Evolutionary conservation across 768 basidiomycete species (phyloP).

Genomic region (Termitomyces bulborhizus): DNA sequence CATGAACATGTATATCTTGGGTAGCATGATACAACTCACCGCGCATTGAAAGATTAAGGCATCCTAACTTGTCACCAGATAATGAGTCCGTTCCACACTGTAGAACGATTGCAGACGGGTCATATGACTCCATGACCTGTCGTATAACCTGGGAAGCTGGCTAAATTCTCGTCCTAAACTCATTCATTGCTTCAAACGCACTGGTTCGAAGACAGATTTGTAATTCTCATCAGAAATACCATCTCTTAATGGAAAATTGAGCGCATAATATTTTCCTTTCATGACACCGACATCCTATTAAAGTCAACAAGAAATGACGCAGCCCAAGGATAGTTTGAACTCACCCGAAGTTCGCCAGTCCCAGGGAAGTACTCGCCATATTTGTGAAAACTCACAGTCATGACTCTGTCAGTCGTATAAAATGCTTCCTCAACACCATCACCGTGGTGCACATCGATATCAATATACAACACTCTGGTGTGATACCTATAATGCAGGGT

Average conservation of each 20-base stretch:
- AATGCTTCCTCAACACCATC: slow-evolving; percentile 99
- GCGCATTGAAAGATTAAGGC: slow-evolving; percentile 94
- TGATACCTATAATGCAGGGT: slow-evolving; percentile 60
- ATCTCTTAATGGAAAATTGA: slow-evolving; percentile 93
- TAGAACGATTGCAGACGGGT: slow-evolving; percentile 90
- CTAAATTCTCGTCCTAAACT: not conserved
- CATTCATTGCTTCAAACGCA: slow-evolving; percentile 29
- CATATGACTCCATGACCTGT: slow-evolving; percentile 91
- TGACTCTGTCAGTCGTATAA: slow-evolving; percentile 97
- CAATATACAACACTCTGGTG: slow-evolving; percentile 91
- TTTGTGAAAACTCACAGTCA: slow-evolving; percentile 98
- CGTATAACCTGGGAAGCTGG: slow-evolving; percentile 64
- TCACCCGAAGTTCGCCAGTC: slow-evolving; percentile 90
- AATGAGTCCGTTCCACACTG: slow-evolving; percentile 98
- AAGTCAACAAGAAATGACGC: slow-evolving; percentile 5
- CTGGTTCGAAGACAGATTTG: slow-evolving; percentile 92
- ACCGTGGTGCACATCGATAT: slow-evolving; percentile 98
- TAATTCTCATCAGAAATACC: slow-evolving; percentile 96
- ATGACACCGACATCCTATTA: slow-evolving; percentile 83
- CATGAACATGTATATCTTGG: not conserved
- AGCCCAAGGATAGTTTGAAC: slow-evolving; percentile 17
- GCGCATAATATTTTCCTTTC: slow-evolving; percentile 90
- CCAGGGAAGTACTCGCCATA: slow-evolving; percentile 99
- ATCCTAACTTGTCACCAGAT: slow-evolving; percentile 93
- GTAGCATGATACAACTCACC: slow-evolving; percentile 33